Percentiles rank a stretch among this genome's conserved stretches.
These are phyloP conservation scores for Tolypocladium guangdongense DNA, from an alignment of 2,329 filamentous ascomycete genomes.

Conservation along the genomic window DNA sequence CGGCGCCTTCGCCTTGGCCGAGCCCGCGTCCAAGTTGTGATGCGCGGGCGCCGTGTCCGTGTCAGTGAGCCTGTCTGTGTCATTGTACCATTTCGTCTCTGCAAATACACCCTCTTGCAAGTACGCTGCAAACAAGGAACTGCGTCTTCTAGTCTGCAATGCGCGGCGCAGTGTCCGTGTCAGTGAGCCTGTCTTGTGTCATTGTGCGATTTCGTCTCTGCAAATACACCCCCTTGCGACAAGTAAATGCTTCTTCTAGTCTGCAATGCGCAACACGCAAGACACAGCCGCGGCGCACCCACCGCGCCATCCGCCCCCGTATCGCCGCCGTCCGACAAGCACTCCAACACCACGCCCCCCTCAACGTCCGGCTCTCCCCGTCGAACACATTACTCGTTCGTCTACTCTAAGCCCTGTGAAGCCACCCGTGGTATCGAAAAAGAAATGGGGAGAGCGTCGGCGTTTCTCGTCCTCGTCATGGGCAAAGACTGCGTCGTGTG, in stretches of 20 bases:
- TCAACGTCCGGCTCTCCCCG: slow-evolving; percentile 6
- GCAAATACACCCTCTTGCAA: neutral
- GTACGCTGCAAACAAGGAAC: neutral
- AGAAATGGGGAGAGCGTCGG: slow-evolving; percentile 7
- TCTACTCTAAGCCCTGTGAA: slow-evolving; percentile 23
- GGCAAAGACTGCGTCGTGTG: neutral
- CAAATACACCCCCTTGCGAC: neutral
- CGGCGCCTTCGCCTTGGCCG: slow-evolving; percentile 46
- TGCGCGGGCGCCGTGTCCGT: neutral
- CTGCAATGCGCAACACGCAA: neutral
- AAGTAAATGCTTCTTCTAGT: neutral
- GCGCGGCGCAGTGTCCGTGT: neutral
- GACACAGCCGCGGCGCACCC: neutral
- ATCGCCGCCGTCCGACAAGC: neutral
- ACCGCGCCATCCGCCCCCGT: neutral
- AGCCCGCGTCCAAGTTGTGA: slow-evolving; percentile 21
- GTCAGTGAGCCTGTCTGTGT: neutral
- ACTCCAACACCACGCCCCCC: neutral
- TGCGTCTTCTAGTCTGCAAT: neutral
- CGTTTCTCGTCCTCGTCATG: neutral
- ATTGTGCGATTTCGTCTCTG: neutral
- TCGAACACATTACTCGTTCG: slow-evolving; percentile 14
- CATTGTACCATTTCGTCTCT: neutral
- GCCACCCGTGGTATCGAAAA: slow-evolving; percentile 27
- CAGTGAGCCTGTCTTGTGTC: neutral